A percentile compares a stretch with the other conserved stretches of the same genome.
These are phyloP conservation scores for Arthrocladium fulminans DNA, from an alignment of 2,329 filamentous ascomycete species.

Conservation along the genomic window DNA sequence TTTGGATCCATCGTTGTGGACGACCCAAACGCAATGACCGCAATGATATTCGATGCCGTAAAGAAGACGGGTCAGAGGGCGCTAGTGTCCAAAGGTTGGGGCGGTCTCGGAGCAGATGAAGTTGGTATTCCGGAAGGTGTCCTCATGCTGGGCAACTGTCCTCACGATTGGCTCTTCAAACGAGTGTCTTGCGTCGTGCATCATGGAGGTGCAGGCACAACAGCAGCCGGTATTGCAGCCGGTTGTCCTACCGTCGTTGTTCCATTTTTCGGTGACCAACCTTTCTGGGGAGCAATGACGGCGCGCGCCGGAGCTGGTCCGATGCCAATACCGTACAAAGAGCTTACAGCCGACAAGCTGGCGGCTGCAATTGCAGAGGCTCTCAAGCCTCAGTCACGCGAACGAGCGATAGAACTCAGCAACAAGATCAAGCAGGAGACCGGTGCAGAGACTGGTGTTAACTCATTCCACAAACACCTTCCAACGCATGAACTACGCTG, in stretches of 20 bases:
- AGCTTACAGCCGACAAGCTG: conserved; percentile 57
- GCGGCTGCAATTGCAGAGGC: conserved; percentile 55
- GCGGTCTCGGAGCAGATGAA: conserved; percentile 66
- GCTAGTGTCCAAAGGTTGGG: conserved; percentile 81
- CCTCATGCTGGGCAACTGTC: conserved; percentile 75
- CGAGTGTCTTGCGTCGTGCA: conserved; percentile 75
- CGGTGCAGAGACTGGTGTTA: conserved; percentile 54
- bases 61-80: conserved; percentile 61
- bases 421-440: conserved; percentile 57
- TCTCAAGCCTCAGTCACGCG: conserved; percentile 50
- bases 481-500: conserved; percentile 60
- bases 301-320: conserved; percentile 64
- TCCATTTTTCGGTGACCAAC: conserved; percentile 80
- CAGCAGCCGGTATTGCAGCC: conserved; percentile 71
- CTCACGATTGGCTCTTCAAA: conserved; percentile 83
- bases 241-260: conserved; percentile 75
- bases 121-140: conserved; percentile 63
- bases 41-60: conserved; percentile 63
- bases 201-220: conserved; percentile 81
- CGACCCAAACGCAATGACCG: conserved; percentile 61
- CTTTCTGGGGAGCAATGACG: conserved; percentile 74
- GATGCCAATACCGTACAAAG: conserved; percentile 58
- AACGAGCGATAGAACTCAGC: conserved; percentile 51
- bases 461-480: conserved; percentile 63
- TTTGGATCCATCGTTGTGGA: conserved; percentile 79